A percentile compares a stretch with the other conserved stretches of the same genome.
Conservation (phyloP, 805 yeast genomes). For the Ogataea saltuana region DNA sequence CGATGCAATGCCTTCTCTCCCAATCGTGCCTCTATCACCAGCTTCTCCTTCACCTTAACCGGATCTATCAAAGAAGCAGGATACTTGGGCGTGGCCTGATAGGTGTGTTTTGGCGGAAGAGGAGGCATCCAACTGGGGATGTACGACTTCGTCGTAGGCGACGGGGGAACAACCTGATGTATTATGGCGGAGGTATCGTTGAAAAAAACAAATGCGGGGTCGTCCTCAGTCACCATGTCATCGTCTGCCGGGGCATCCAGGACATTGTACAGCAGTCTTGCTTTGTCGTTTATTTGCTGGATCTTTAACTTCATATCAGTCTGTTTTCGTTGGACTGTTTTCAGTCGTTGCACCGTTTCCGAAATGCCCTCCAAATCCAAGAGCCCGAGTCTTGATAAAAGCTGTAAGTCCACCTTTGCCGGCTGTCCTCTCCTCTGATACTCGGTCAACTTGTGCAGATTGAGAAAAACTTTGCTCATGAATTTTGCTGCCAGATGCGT, state of each 20-base stretch:
- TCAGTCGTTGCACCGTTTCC: constrained; percentile 31
- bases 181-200: constrained; percentile 49
- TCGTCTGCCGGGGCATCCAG: constrained; percentile 23
- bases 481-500: constrained; percentile 38
- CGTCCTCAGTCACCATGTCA: constrained; percentile 38
- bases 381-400: constrained; percentile 45
- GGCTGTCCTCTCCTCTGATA: constrained; percentile 62
- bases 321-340: constrained; percentile 16
- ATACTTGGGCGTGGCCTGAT: constrained; percentile 71
- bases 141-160: constrained; percentile 41
- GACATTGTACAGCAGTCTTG: constrained; percentile 12
- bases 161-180: constrained; percentile 56
- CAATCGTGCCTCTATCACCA: constrained; percentile 77
- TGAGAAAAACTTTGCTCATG: constrained; percentile 39
- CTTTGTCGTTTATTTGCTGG: constrained; percentile 12
- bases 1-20: constrained; percentile 78
- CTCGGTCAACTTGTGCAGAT: constrained; percentile 52
- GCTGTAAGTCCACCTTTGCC: constrained; percentile 49
- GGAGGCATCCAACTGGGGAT: constrained; percentile 81
- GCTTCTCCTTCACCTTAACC: constrained; percentile 62
- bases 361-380: constrained; percentile 43
- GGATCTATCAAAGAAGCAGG: constrained; percentile 67
- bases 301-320: constrained; percentile 3
- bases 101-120: constrained; percentile 93
- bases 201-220: constrained; percentile 55